Conservation (phyloP, 306 rosid species). For the Citrullus mucosospermus region DNA sequence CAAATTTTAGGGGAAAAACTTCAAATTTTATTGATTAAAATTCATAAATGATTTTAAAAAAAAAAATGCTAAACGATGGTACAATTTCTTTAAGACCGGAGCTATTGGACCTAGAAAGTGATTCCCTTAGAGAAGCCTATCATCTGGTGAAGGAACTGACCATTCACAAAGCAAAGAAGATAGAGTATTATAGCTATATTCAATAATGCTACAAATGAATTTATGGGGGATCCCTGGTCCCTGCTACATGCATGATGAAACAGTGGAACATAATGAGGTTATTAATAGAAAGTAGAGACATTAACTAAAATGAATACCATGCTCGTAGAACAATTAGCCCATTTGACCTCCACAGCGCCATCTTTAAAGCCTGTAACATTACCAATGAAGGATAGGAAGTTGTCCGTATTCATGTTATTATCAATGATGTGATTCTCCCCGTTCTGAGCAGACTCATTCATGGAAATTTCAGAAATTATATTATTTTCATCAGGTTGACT, state of each 20-base stretch:
- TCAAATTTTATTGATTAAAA: background rate
- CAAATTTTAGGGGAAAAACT: background rate
- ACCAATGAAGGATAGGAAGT: slow-evolving; percentile 56
- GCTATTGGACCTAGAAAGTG: background rate
- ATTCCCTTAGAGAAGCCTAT: background rate
- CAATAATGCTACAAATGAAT: background rate
- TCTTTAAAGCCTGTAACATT: slow-evolving; percentile 47
- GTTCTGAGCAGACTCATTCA: slow-evolving; percentile 20
- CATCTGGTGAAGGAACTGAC: background rate
- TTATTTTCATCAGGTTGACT: slow-evolving; percentile 26
- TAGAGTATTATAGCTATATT: background rate
- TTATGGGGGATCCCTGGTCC: background rate
- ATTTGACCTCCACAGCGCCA: slow-evolving; percentile 79
- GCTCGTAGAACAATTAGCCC: slow-evolving; percentile 69
- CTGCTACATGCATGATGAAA: background rate
- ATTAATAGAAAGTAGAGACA: background rate
- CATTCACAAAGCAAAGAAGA: background rate
- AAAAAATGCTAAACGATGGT: background rate
- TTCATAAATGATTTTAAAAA: background rate
- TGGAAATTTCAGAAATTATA: slow-evolving; percentile 15
- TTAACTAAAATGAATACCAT: slow-evolving; percentile 34
- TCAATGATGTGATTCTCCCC: slow-evolving; percentile 17
- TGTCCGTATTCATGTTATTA: slow-evolving; percentile 25
- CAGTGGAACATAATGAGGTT: background rate
- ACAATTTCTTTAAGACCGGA: background rate